Base-by-base conservation (phyloP, 768 basidiomycete species). In the Lepiota venenata region DNA sequence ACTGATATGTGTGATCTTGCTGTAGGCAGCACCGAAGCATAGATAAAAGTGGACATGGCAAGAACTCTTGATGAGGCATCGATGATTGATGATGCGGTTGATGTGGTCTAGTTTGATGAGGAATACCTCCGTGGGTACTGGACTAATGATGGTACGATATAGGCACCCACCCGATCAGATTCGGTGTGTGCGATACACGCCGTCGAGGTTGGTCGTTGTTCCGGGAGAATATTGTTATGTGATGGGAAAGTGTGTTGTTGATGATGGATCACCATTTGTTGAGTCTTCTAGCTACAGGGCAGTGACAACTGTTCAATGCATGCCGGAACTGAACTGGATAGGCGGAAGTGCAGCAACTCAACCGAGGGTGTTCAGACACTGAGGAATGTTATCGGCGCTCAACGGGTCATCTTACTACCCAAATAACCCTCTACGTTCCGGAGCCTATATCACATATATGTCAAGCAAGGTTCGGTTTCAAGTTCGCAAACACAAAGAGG, bases 81-180 rank as follows among this genome's bases (percentile, higher is more conserved):
- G 32, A 32, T 32, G 32, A 32, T 32, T 32, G 32, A 32, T 32
- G 32, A 32, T 32, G 32, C 2, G 32, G 32, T 21, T 37, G 43
- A 52, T 52, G 51, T n/a, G 35, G 36, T 22, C 39, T 44, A 50
- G 27, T 22, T 12, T 52, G 51, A 52, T 52, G 51, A 52, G 44
- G 36, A 52, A 46, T 52, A 36, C 42, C 32, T 52, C 51, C 51
- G 51, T 52, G 51, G 16, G 51, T 46, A 29, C 36, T 52, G 51
- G 51, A 52, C 43, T 18, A 9, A 15, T 36, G 40, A 43, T 51
- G 48, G 40, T 41, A 14, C 40, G 38, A 40, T 39, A 50, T 43
- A 25, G 27, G 32, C 32, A 32, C 32, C 36, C 21, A 46, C 51
- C 42, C 51, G 42, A 52, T 52, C 51, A 46, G 42, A 46, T 46